These are phyloP conservation scores for Malassezia caprae DNA, from an alignment of 1,284 basidiomycete genomes.

Conservation along the genomic window DNA sequence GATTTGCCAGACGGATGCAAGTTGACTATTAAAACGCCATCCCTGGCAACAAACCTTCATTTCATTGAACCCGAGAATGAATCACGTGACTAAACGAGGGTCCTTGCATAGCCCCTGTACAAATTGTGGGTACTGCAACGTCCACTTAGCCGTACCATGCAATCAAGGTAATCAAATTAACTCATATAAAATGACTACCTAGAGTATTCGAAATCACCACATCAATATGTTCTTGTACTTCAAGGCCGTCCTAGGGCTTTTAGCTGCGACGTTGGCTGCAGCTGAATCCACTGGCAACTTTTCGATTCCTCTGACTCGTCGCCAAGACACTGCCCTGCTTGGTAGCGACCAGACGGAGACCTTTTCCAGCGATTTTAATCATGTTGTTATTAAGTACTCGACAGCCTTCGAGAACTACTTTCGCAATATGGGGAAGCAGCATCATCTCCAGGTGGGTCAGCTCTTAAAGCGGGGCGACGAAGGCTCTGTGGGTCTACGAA, in stretches of 20 bases:
- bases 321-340: background rate
- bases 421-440: constrained; percentile 32
- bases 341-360: background rate
- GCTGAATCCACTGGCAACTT: background rate
- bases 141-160: background rate
- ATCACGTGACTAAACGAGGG: background rate
- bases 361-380: background rate
- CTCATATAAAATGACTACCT: background rate
- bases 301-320: background rate
- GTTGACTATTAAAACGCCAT: no score
- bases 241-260: background rate
- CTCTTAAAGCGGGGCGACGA: background rate
- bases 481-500: background rate
- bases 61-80: background rate
- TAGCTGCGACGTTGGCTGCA: background rate
- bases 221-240: background rate
- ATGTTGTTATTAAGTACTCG: constrained; percentile 5
- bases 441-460: constrained; percentile 15
- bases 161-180: background rate
- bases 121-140: background rate
- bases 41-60: background rate
- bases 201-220: background rate
- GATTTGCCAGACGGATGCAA: no score
- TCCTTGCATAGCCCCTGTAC: background rate
- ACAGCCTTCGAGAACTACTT: constrained; percentile 18